A percentile compares a stretch with the other conserved stretches of the same genome.
These are phyloP conservation scores for Musa balbisiana DNA, from an alignment of 202 grass and related monocot species.

Conservation along the genomic window DNA sequence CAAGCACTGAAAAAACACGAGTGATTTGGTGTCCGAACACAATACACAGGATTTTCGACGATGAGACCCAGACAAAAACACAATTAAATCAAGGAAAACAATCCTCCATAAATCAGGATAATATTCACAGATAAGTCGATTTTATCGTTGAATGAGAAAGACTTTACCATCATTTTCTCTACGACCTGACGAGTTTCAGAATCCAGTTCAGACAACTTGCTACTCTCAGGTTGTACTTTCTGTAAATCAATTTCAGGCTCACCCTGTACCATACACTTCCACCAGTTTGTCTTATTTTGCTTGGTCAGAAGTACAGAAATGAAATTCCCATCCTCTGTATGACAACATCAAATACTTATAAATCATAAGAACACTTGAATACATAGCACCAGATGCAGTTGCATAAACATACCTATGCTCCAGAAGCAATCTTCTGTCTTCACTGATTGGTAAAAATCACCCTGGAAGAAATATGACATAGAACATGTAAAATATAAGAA, in stretches of 20 bases:
- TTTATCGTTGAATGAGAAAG: neutral
- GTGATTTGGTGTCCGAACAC: neutral
- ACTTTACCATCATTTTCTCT: conserved; percentile 98
- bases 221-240: conserved; percentile 81
- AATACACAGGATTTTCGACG: neutral
- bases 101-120: neutral
- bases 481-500: neutral
- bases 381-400: neutral
- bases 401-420: conserved; percentile 63
- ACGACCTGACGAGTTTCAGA: conserved; percentile 96
- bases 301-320: conserved; percentile 78
- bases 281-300: conserved; percentile 97
- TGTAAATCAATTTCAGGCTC: conserved; percentile 91
- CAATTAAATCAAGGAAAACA: neutral
- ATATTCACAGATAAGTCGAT: neutral
- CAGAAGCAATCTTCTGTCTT: conserved; percentile 94
- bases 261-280: conserved; percentile 79
- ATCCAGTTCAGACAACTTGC: conserved; percentile 94
- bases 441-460: conserved; percentile 60
- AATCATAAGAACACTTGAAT: conserved; percentile 5
- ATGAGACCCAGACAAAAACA: neutral
- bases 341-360: neutral
- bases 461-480: conserved; percentile 31
- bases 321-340: conserved; percentile 74
- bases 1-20: neutral